Evolutionary conservation across 257 asterid genomes (phyloP).

Genomic region (Haberlea rhodopensis): DNA sequence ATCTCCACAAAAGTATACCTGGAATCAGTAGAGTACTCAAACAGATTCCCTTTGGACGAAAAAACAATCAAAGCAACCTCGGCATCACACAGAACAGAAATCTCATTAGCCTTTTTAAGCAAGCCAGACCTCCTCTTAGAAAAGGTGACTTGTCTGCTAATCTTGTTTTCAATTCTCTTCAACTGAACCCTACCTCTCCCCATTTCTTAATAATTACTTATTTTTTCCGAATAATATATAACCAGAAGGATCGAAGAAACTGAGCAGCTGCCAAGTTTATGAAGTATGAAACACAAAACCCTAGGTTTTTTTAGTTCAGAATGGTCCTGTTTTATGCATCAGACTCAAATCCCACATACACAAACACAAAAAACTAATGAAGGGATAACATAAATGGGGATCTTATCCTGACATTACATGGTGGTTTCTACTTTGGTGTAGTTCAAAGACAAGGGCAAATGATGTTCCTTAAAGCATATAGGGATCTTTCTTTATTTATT

Average conservation of each 20-base stretch:
- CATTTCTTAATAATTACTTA: constrained; percentile 28
- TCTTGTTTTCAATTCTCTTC: constrained; percentile 78
- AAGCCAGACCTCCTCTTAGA: constrained; percentile 70
- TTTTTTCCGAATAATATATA: background rate
- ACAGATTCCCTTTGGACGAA: constrained; percentile 68
- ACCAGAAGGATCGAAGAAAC: too few relatives aligned
- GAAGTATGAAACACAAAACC: constrained; percentile 25
- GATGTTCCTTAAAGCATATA: constrained; percentile 24
- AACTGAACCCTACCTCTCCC: constrained; percentile 75
- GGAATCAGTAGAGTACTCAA: constrained; percentile 53
- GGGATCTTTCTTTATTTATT: constrained; percentile 10
- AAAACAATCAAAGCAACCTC: constrained; percentile 69
- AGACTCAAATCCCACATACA: background rate
- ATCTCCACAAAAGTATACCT: constrained; percentile 34
- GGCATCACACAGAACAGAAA: constrained; percentile 78
- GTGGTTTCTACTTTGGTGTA: constrained; percentile 36
- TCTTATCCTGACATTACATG: constrained; percentile 6
- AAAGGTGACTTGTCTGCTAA: constrained; percentile 74
- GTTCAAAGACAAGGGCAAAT: background rate
- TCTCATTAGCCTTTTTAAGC: constrained; percentile 76
- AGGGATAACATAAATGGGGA: background rate
- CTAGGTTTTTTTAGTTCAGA: constrained; percentile 27
- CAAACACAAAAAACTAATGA: background rate
- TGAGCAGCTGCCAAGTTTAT: too few relatives aligned
- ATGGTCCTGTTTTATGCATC: background rate